A percentile compares a stretch with the other conserved stretches of the same genome.
These are phyloP conservation scores for Trichothecium roseum DNA, from an alignment of 2,329 filamentous ascomycete species.

Conservation along the genomic window DNA sequence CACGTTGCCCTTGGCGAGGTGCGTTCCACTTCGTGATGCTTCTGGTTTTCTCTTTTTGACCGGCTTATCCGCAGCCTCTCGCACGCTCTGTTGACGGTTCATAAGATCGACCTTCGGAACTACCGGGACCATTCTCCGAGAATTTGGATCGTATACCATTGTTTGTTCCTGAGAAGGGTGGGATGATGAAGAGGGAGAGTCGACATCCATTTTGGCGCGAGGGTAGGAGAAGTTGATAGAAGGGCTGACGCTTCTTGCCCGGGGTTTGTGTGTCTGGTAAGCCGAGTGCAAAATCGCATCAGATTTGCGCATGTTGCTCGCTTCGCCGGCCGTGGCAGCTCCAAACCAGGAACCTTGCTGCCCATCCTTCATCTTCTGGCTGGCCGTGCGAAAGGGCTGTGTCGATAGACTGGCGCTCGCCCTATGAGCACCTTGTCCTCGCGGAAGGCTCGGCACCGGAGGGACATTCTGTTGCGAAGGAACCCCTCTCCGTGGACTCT, in stretches of 20 bases:
- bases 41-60: constrained; percentile 30
- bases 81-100: constrained; percentile 29
- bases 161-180: constrained; percentile 21
- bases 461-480: constrained; percentile 42
- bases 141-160: constrained; percentile 56
- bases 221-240: constrained; percentile 53
- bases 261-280: constrained; percentile 18
- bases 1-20: constrained; percentile 42
- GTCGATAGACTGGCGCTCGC: constrained; percentile 32
- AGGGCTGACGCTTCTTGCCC: constrained; percentile 35
- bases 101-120: constrained; percentile 22
- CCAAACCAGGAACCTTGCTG: constrained; percentile 38
- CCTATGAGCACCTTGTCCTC: constrained; percentile 25
- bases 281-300: constrained; percentile 22
- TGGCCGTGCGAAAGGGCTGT: constrained; percentile 41
- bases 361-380: constrained; percentile 35
- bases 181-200: constrained; percentile 18
- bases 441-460: constrained; percentile 66
- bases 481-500: constrained; percentile 21
- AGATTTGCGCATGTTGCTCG: constrained; percentile 32
- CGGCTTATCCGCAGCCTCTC: constrained; percentile 27
- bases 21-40: constrained; percentile 29
- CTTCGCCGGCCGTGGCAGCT: constrained; percentile 29
- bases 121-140: constrained; percentile 48
- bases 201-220: constrained; percentile 23